Evolutionary conservation across 2,329 filamentous ascomycete species (phyloP), one percentile per base, ranked within the genome.

Genomic region (Monosporascus sp.): DNA sequence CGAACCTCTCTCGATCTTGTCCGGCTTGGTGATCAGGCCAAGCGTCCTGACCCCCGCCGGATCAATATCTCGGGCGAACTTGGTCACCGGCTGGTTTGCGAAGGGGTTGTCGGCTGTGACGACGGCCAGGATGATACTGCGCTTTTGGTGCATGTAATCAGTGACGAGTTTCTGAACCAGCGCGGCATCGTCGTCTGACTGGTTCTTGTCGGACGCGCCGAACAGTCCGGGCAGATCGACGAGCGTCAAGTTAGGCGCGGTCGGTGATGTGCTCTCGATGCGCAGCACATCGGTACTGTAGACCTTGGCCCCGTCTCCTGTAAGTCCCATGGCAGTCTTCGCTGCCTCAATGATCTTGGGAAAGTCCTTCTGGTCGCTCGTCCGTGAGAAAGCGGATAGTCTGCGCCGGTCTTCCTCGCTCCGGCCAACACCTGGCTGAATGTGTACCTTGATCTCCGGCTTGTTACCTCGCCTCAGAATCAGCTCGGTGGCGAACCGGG

Each of bases 401-500:
- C 52, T 51, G n/a, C 31, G 49, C 48, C 53, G 56, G 41, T 64
- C 61, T 6, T 56, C 26, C 24, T 59, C 53, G 24, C 31, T 53
- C 31, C 61, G 55, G 43, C 36, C 51, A 2, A 41, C 34, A 27
- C 55, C 47, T 1, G 63, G 61, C 44, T 62, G 57, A 20, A 66
- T 66, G 17, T 57, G 57, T 3, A 64, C 57, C 26, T 54, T 56
- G 37, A 74, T 67, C 51, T 57, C 56, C n/a, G 48, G 51, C 0
- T 66, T 53, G 0, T 66, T 55, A 0, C 66, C 51, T 2, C 76
- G 74, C 4, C 81, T 76, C 2, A 86, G 71, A 17, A 82, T 71
- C n/a, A 86, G 67, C 63, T 86, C 80, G 0, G 81, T 86, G 0
- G 81, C 76, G 56, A 86, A 85, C 0, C 79, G 73, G 0, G 83